Conservation (phyloP, 805 yeast genomes). For the Suhomyces tanzawaensis region DNA sequence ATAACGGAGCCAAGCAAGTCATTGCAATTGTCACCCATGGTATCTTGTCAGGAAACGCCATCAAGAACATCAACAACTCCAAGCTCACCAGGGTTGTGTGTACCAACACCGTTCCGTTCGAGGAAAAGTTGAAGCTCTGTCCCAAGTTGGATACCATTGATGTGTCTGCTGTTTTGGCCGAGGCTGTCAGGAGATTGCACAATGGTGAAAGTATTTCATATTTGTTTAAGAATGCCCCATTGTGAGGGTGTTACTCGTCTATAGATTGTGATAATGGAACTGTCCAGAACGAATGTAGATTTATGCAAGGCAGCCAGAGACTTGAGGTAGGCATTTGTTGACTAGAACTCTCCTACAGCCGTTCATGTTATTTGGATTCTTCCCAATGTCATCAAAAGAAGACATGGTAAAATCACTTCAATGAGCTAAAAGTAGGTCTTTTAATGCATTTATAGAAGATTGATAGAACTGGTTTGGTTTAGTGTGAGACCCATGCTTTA, state of each 20-base stretch:
- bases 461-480: too few species aligned
- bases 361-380: too few species aligned
- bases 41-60: constrained; percentile 71
- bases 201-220: constrained; percentile 85
- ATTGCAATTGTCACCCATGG: constrained; percentile 86
- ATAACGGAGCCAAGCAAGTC: constrained; percentile 67
- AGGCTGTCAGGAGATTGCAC: constrained; percentile 79
- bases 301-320: too few species aligned
- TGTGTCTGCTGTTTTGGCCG: constrained; percentile 72
- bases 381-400: too few species aligned
- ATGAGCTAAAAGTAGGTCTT: too few species aligned
- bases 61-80: constrained; percentile 65
- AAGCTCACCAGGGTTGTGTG: constrained; percentile 69
- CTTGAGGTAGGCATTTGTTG: too few species aligned
- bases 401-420: too few species aligned
- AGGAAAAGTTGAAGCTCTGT: constrained; percentile 55
- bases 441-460: too few species aligned
- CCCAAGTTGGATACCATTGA: constrained; percentile 68
- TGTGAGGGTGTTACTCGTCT: constrained; percentile 8
- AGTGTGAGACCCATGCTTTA: too few species aligned
- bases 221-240: constrained; percentile 67
- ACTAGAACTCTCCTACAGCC: too few species aligned
- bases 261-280: too few species aligned
- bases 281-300: too few species aligned
- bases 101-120: constrained; percentile 78